Evolutionary conservation across 2,329 filamentous ascomycete genomes (phyloP).

Genomic region (Neoarthrinium moseri): DNA sequence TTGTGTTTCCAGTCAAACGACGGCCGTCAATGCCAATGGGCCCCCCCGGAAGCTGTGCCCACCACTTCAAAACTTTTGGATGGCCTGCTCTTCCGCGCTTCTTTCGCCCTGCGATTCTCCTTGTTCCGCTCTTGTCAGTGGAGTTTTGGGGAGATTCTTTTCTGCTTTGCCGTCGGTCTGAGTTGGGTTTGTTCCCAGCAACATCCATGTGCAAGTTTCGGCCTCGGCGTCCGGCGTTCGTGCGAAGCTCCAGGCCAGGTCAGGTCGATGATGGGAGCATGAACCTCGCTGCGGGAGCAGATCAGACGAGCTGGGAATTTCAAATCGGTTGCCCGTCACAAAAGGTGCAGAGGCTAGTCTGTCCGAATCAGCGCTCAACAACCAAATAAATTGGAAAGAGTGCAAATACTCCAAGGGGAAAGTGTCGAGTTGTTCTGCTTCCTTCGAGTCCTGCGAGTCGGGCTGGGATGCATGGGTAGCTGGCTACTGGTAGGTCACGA

Average conservation of each 20-base stretch:
- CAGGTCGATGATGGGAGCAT: background rate
- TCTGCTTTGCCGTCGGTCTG: background rate
- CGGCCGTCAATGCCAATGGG: background rate
- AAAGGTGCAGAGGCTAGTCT: too few species aligned
- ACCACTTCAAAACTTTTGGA: background rate
- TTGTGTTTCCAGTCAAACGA: constrained; percentile 1
- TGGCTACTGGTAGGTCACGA: background rate
- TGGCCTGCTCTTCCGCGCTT: background rate
- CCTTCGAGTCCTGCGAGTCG: too few species aligned
- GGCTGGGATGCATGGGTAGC: background rate
- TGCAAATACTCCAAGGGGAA: too few species aligned
- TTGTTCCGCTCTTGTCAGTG: background rate
- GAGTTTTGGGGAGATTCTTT: background rate
- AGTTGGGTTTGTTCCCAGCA: background rate
- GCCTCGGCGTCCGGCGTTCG: background rate
- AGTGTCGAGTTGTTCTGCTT: too few species aligned
- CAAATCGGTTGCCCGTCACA: too few species aligned
- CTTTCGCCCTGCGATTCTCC: background rate
- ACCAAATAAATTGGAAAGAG: background rate
- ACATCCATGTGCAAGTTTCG: background rate
- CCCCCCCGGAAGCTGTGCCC: background rate
- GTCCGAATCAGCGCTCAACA: too few species aligned
- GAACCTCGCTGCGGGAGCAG: too few species aligned
- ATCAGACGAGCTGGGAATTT: background rate
- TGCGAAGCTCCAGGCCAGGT: background rate